These are phyloP conservation scores for Phytophthora citricola DNA, from an alignment of 352 stramenopile genomes.

Conservation along the genomic window DNA sequence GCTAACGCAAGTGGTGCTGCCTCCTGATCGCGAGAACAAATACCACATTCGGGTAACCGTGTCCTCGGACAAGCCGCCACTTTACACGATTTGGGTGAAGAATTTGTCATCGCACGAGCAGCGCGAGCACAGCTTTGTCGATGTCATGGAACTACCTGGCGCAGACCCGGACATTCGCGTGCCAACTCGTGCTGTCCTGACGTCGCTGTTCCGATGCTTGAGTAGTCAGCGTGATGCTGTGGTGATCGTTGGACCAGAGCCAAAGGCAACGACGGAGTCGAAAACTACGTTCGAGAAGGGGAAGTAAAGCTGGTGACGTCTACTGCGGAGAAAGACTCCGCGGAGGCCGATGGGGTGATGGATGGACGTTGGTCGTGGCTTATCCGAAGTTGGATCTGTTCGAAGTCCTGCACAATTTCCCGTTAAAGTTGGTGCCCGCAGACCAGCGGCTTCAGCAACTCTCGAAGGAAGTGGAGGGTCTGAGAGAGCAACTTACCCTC, in stretches of 20 bases:
- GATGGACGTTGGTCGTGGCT: constrained; percentile 36
- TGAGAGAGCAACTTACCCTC: constrained; percentile 17
- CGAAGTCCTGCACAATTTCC: constrained; percentile 40
- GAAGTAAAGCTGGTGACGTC: constrained; percentile 38
- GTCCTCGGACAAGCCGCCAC: constrained; percentile 23
- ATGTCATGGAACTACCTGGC: constrained; percentile 34
- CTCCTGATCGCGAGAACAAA: constrained; percentile 28
- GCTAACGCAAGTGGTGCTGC: constrained; percentile 38
- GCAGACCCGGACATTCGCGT: constrained; percentile 19
- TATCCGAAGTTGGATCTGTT: constrained; percentile 53
- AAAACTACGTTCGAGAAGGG: constrained; percentile 35
- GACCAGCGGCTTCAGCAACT: constrained; percentile 20
- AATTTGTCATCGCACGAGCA: constrained; percentile 36
- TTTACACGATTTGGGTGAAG: constrained; percentile 41
- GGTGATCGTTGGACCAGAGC: constrained; percentile 26
- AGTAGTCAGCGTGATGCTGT: constrained; percentile 23
- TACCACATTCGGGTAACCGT: constrained; percentile 40
- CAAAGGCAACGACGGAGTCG: constrained; percentile 23
- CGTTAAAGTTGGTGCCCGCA: constrained; percentile 32
- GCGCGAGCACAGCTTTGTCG: constrained; percentile 35
- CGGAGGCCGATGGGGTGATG: constrained; percentile 3
- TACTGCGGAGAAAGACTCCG: constrained; percentile 22
- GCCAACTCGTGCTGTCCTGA: constrained; percentile 36
- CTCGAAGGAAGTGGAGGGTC: constrained; percentile 17
- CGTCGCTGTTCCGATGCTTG: constrained; percentile 40